Evolutionary conservation across 768 basidiomycete species (phyloP).

Genomic region (Stropharia rugosoannulata): DNA sequence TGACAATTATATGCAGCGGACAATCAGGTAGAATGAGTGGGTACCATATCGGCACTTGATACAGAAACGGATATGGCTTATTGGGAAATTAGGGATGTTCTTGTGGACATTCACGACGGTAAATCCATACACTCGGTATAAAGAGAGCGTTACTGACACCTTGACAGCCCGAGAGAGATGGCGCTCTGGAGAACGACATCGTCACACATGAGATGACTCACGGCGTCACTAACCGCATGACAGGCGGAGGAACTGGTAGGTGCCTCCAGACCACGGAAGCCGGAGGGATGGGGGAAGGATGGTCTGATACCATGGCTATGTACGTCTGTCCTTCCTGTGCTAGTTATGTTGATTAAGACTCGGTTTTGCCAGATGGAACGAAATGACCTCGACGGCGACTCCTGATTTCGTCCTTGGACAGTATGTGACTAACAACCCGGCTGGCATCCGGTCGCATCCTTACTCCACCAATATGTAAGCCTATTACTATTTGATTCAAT

Average conservation of each 20-base stretch:
- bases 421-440: constrained; percentile 49
- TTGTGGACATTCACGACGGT: constrained; percentile 29
- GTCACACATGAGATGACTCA: constrained; percentile 47
- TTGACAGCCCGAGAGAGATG: constrained; percentile 48
- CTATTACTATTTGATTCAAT: background rate
- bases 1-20: constrained; percentile 4
- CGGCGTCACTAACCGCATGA: constrained; percentile 46
- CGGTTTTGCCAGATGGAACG: constrained; percentile 30
- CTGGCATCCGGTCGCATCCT: constrained; percentile 54
- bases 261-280: constrained; percentile 65
- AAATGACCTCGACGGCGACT: constrained; percentile 37
- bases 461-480: constrained; percentile 49
- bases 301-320: constrained; percentile 56
- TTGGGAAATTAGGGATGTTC: constrained; percentile 25
- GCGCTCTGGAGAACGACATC: constrained; percentile 61
- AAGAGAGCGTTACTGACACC: background rate
- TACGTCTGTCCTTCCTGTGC: constrained; percentile 13
- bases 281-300: constrained; percentile 66
- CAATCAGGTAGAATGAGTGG: constrained; percentile 13
- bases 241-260: constrained; percentile 51
- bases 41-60: background rate
- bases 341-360: background rate
- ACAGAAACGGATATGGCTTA: background rate
- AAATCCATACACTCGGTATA: background rate
- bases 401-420: constrained; percentile 44